Conservation (phyloP, 1,139 yeast species). For the Barnettozyma hawaiiensis region DNA sequence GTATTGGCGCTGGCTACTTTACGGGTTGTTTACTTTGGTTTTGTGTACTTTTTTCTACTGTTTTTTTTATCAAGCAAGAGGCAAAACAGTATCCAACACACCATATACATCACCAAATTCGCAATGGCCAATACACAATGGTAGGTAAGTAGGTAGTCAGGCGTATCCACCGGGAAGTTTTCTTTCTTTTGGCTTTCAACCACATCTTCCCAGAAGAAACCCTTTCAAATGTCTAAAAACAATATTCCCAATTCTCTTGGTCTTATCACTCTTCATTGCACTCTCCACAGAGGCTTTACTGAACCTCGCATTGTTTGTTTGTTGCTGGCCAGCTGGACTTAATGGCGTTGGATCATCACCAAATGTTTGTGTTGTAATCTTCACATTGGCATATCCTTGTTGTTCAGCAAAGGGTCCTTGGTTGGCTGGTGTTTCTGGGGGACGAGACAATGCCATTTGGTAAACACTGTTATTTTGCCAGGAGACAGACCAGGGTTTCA, state of each 20-base stretch:
- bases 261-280: slow-evolving; percentile 20
- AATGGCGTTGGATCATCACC: slow-evolving; percentile 19
- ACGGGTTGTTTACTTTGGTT: too few relatives aligned
- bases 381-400: slow-evolving; percentile 19
- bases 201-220: slow-evolving; percentile 16
- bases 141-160: too few relatives aligned
- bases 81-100: too few relatives aligned
- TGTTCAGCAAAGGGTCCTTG: slow-evolving; percentile 21
- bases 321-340: slow-evolving; percentile 16
- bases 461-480: too few relatives aligned
- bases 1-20: not conserved
- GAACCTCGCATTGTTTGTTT: slow-evolving; percentile 8
- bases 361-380: slow-evolving; percentile 11
- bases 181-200: not conserved
- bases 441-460: too few relatives aligned
- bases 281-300: slow-evolving; percentile 14
- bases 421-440: slow-evolving; percentile 21
- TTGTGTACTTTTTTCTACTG: not conserved
- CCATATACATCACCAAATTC: too few relatives aligned
- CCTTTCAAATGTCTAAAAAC: slow-evolving; percentile 15
- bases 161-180: too few relatives aligned
- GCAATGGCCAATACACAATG: too few relatives aligned
- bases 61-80: not conserved
- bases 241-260: slow-evolving; percentile 24
- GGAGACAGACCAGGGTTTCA: too few relatives aligned